Evolutionary conservation across 345 rosid species (phyloP).

Genomic region (Eucalyptus cloeziana): DNA sequence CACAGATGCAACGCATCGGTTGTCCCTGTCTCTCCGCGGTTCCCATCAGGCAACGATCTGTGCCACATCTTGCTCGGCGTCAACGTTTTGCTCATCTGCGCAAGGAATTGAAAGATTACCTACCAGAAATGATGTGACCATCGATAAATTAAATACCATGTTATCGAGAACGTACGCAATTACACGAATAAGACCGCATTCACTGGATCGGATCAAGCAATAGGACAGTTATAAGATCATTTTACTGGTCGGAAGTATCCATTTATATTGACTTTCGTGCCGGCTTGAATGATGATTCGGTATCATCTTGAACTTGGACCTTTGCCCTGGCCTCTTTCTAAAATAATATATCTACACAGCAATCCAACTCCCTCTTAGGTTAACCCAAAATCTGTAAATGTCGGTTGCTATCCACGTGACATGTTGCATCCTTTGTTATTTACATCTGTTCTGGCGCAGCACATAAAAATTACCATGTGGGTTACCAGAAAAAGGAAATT

Average conservation of each 20-base stretch:
- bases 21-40: background rate
- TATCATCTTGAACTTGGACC: background rate
- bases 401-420: background rate
- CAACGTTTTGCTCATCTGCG: background rate
- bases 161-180: background rate
- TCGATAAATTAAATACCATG: background rate
- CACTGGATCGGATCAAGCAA: background rate
- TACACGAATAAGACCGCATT: background rate
- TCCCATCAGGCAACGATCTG: background rate
- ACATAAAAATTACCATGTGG: background rate
- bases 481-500: background rate
- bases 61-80: background rate
- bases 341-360: background rate
- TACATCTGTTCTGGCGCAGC: background rate
- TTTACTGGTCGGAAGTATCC: background rate
- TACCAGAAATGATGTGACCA: background rate
- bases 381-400: background rate
- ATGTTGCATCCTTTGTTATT: background rate
- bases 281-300: background rate
- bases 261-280: background rate
- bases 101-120: background rate
- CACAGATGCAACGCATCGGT: background rate
- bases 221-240: background rate
- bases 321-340: background rate
- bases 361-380: background rate